Base-by-base conservation (phyloP, 208 protist species). In the Acanthamoeba divionensis region DNA sequence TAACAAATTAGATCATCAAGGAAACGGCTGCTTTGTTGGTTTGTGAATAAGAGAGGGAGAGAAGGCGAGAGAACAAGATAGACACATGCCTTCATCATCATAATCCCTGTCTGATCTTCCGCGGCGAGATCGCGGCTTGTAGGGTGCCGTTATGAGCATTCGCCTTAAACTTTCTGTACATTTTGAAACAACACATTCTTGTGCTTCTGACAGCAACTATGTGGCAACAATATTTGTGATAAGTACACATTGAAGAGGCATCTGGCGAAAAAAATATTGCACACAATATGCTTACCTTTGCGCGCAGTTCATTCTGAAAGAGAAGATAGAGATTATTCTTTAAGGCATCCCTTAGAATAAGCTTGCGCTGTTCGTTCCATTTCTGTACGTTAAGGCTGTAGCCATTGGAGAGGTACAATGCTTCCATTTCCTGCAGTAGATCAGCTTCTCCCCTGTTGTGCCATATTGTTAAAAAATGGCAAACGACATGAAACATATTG, bases 391-490 rank as follows among this genome's bases (percentile, higher is more conserved):
- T 62, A 10, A 62, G 45, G 48, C 47, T 62, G 73, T 83, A 83
- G 50, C 73, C 73, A 13, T 83, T 52, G 26, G 41, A 62, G 73
- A 83, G 73, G 48, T 83, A 83, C 24, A 83, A 52, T 52, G 55
- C 26, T n/a, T 83, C 73, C 47, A 62, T 83, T 21, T 83, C 73
- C 26, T 83, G 73, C 48, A 83, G 45, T n/a, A 83, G 62, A 18
- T 83, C 73, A 36, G 21, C 73, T 60, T 83, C 50, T 45, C 45
- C 38, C 7, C 48, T 45, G n/a, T n/a, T n/a, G n/a, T n/a, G n/a
- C n/a, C n/a, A n/a, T n/a, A n/a, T n/a, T n/a, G n/a, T n/a, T n/a
- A n/a, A n/a, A n/a, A n/a, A n/a, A n/a, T n/a, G n/a, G n/a, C n/a
- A n/a, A n/a, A n/a, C n/a, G n/a, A n/a, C n/a, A n/a, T n/a, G n/a